Percentiles rank a stretch among this genome's conserved stretches.
These are phyloP conservation scores for Rhizopogon vesiculosus DNA, from an alignment of 768 basidiomycete genomes.

Conservation along the genomic window DNA sequence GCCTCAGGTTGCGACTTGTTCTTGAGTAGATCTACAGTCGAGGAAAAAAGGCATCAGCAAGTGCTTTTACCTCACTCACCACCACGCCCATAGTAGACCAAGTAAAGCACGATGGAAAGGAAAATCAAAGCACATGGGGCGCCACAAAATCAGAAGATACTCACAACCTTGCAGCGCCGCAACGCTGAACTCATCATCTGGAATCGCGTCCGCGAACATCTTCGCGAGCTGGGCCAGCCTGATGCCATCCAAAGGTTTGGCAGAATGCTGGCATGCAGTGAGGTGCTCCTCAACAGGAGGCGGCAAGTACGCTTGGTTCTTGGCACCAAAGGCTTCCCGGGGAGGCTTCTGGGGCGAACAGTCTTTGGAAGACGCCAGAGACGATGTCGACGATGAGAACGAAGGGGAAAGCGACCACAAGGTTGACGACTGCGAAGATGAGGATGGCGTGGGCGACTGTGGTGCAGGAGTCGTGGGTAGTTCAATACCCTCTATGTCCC, in stretches of 20 bases:
- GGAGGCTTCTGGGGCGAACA: conserved; percentile 13
- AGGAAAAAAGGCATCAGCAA: conserved; percentile 20
- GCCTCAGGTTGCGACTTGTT: conserved; percentile 80
- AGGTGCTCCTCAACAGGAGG: conserved; percentile 62
- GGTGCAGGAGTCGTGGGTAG: conserved; percentile 34
- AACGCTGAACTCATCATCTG: conserved; percentile 84
- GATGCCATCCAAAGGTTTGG: conserved; percentile 59
- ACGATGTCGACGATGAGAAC: conserved; percentile 37
- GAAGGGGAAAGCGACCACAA: conserved; percentile 41
- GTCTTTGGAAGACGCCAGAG: conserved; percentile 27
- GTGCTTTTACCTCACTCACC: conserved; percentile 16
- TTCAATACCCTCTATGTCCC: conserved; percentile 44
- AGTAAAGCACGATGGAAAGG: conserved; percentile 11
- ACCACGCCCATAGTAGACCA: conserved; percentile 12
- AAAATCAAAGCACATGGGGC: conserved; percentile 6
- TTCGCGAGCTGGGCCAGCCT: conserved; percentile 68
- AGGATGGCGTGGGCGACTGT: conserved; percentile 34
- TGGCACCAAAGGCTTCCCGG: conserved; percentile 39
- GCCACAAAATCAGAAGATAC: conserved; percentile 29
- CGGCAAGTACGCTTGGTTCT: conserved; percentile 57
- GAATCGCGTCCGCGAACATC: conserved; percentile 75
- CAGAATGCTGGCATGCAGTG: conserved; percentile 52
- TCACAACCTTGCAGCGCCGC: conserved; percentile 88
- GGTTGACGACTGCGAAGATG: conserved; percentile 42
- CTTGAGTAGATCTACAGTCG: conserved; percentile 61